Evolutionary conservation across 805 yeast species (phyloP).

Genomic region (Spathaspora passalidarum): DNA sequence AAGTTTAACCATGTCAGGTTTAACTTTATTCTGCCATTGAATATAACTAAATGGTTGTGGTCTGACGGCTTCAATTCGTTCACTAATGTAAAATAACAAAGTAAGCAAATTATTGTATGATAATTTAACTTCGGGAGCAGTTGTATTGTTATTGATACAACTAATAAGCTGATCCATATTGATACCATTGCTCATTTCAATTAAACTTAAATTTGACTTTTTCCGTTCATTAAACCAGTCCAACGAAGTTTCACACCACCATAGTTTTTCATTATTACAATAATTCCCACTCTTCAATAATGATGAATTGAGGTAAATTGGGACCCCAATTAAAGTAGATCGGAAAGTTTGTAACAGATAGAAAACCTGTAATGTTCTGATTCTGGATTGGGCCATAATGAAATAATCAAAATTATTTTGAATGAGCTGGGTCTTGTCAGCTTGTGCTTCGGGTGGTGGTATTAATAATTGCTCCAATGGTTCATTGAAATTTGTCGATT

Average conservation of each 20-base stretch:
- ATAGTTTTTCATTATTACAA: slow-evolving; percentile 56
- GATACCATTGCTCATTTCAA: slow-evolving; percentile 57
- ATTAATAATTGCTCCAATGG: slow-evolving; percentile 45
- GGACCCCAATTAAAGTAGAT: slow-evolving; percentile 42
- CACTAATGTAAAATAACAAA: slow-evolving; percentile 64
- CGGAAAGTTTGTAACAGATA: slow-evolving; percentile 49
- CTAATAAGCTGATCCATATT: slow-evolving; percentile 1
- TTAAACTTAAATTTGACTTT: slow-evolving; percentile 32
- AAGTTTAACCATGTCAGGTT: slow-evolving; percentile 57
- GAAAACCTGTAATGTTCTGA: slow-evolving; percentile 50
- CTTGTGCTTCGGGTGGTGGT: slow-evolving; percentile 30
- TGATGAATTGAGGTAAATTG: slow-evolving; percentile 34
- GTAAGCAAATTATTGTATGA: slow-evolving; percentile 52
- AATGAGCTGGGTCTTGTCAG: slow-evolving; percentile 22
- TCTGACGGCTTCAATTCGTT: slow-evolving; percentile 56
- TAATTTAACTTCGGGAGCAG: slow-evolving; percentile 26
- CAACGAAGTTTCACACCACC: slow-evolving; percentile 48
- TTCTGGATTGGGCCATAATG: slow-evolving; percentile 52
- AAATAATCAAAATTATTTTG: slow-evolving; percentile 49
- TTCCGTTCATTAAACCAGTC: slow-evolving; percentile 46
- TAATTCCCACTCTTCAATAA: slow-evolving; percentile 65
- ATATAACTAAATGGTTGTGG: slow-evolving; percentile 48
- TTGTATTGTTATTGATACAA: neutral
- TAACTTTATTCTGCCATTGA: slow-evolving; percentile 62
- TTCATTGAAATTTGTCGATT: slow-evolving; percentile 49